Conservation (phyloP, 352 stramenopile species). For the Hyaloperonospora brassicae region DNA sequence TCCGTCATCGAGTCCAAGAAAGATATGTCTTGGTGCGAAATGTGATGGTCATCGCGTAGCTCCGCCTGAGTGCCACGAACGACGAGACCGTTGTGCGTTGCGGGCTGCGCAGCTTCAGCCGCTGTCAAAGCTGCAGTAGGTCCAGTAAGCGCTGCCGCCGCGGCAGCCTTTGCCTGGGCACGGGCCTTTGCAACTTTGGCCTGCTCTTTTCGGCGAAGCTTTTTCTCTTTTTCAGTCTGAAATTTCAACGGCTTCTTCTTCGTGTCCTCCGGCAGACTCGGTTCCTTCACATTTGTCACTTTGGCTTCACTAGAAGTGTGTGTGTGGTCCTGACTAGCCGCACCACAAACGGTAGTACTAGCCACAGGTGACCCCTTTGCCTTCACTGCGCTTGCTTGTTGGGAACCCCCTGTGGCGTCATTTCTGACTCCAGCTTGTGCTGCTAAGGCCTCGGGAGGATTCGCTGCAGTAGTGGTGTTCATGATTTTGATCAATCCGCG, state of each 20-base stretch:
- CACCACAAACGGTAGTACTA: constrained; percentile 5
- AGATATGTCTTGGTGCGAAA: constrained; percentile 80
- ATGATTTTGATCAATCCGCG: constrained; percentile 84
- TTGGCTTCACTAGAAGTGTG: not conserved
- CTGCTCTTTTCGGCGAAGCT: constrained; percentile 72
- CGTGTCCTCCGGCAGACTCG: constrained; percentile 26
- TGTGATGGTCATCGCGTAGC: constrained; percentile 45
- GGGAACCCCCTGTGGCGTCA: constrained; percentile 1
- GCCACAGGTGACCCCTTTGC: constrained; percentile 8
- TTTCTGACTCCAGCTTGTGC: constrained; percentile 25
- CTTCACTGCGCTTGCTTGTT: constrained; percentile 12
- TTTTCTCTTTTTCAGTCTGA: constrained; percentile 85
- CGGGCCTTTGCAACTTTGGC: constrained; percentile 71
- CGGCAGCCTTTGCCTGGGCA: constrained; percentile 61
- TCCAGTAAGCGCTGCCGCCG: constrained; percentile 20
- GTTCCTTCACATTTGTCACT: constrained; percentile 11
- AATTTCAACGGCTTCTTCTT: constrained; percentile 77
- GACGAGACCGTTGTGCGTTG: constrained; percentile 58
- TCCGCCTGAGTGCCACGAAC: constrained; percentile 60
- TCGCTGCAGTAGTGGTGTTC: constrained; percentile 54
- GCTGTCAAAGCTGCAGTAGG: constrained; percentile 9
- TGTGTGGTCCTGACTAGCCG: constrained; percentile 3
- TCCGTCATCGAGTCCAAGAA: constrained; percentile 84
- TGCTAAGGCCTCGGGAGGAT: constrained; percentile 4
- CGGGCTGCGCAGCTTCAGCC: constrained; percentile 7